Evolutionary conservation across 2,329 filamentous ascomycete genomes (phyloP), one percentile per base, ranked within the genome.

Genomic region (Xylariales sp.): DNA sequence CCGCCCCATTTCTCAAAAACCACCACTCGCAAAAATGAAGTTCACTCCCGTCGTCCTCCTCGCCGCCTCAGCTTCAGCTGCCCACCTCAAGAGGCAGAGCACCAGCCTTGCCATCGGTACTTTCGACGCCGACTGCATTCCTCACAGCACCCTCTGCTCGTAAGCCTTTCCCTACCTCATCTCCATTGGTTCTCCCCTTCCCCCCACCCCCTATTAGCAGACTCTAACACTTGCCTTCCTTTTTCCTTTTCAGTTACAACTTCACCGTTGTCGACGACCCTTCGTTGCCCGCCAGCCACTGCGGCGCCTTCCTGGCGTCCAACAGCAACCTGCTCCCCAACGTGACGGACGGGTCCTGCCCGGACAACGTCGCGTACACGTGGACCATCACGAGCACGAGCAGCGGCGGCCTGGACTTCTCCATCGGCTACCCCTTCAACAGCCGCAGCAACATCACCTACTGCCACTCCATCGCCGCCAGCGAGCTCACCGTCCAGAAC

Each of bases 341-440:
- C 13, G 25, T 42, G 13, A 17, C 25, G 24, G 35, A 38, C 17
- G 40, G 40, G 13, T 17, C 16, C 10, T 42, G 40, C 40, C 27
- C 40, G 5, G 40, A 42, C 31, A 42, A 42, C 40, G 15, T 29
- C 10, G 35, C 14, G 36, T 44, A 42, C 23, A 44, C 40, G 17
- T 44, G 42, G 42, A 36, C 40, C n/a, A 24, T 37, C 36, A 39
- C 36, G 31, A 37, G 28, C 14, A 42, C 32, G 6, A 18, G 20
- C 8, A 33, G 35, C 14, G 40, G 38, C 18, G 40, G 37, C 18
- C 30, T 38, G 16, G 29, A 40, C 37, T 45, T 45, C 31, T 38
- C 37, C 29, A 40, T 45, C 38, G 38, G 43, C 33, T 45, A 43
- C 41, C 5, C 34, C 14, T 33, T 45, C 32, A 45, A 43, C 43